phyloP scores from a whole-genome alignment of 768 basidiomycete species.

The Lentinula lateritia region DNA sequence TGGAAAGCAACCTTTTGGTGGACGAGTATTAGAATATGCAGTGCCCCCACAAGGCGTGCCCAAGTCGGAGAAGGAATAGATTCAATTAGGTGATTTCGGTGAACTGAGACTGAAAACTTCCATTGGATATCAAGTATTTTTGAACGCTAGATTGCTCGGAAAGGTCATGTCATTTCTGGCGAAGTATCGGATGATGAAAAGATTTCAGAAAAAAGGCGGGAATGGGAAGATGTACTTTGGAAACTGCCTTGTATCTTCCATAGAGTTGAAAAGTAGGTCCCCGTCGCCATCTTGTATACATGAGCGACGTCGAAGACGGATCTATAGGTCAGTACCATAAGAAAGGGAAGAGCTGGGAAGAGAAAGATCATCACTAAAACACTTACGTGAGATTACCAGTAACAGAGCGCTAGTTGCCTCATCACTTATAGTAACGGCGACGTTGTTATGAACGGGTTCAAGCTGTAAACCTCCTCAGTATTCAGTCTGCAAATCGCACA shows the following conservation, averaged over 20 bases:
- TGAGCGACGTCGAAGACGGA: conserved; percentile 5
- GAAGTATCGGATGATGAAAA: background rate
- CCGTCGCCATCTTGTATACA: background rate
- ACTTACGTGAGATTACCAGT: background rate
- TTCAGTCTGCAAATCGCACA: too few relatives aligned
- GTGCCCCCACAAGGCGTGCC: background rate
- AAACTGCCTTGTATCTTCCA: background rate
- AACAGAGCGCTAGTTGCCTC: background rate
- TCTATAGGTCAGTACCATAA: background rate
- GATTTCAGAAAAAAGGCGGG: background rate
- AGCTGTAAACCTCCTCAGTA: too few relatives aligned
- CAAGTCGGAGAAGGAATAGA: background rate
- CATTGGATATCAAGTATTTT: background rate
- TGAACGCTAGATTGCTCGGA: background rate
- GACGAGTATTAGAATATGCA: background rate
- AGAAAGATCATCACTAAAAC: background rate
- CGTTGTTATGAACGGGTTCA: background rate
- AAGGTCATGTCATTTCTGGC: background rate
- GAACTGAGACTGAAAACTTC: background rate
- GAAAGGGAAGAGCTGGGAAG: background rate
- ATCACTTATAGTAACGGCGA: background rate
- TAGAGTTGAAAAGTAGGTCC: background rate
- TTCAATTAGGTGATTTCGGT: background rate
- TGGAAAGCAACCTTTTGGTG: background rate
- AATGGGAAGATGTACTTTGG: background rate